Percentiles rank a stretch among this genome's conserved stretches.
Conservation (phyloP, 306 rosid genomes). For the Hippophae gyantsensis region DNA sequence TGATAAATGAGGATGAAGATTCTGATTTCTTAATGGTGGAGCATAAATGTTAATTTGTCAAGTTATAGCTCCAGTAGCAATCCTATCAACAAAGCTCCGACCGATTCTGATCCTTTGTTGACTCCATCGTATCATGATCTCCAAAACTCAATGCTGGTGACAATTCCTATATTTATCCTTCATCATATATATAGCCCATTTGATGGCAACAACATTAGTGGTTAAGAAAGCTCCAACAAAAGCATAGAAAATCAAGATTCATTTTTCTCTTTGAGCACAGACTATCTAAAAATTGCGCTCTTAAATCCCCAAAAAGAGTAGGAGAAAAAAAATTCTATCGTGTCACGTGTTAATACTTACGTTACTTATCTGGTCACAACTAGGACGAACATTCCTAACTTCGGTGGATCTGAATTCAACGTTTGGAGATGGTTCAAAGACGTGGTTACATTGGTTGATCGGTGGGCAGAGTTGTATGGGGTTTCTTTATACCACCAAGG, state of each 20-base stretch:
- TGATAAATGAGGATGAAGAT: conserved; percentile 87
- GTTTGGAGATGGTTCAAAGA: conserved; percentile 79
- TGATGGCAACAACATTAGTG: conserved; percentile 42
- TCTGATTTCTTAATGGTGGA: conserved; percentile 77
- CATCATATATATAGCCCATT: conserved; percentile 59
- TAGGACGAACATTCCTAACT: conserved; percentile 52
- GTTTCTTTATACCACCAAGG: conserved; percentile 67
- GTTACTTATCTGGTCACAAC: conserved; percentile 70
- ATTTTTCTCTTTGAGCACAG: conserved; percentile 40
- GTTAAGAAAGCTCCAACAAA: conserved; percentile 41
- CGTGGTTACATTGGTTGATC: conserved; percentile 71
- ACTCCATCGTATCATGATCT: conserved; percentile 25
- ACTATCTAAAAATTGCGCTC: conserved; percentile 48
- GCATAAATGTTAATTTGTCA: conserved; percentile 73
- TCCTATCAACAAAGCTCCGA: conserved; percentile 15
- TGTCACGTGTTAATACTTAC: conserved; percentile 54
- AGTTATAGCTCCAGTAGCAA: conserved; percentile 32
- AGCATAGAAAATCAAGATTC: conserved; percentile 35
- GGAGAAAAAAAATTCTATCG: conserved; percentile 59
- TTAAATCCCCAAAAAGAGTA: conserved; percentile 80
- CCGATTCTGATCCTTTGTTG: conserved; percentile 34
- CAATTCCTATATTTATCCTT: conserved; percentile 51
- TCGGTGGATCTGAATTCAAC: conserved; percentile 51
- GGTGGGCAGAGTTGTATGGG: conserved; percentile 68
- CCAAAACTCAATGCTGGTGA: conserved; percentile 29